Evolutionary conservation across 108 stramenopile species (phyloP), one percentile per base, ranked within the genome.

Genomic region (Skeletonema grethae): DNA sequence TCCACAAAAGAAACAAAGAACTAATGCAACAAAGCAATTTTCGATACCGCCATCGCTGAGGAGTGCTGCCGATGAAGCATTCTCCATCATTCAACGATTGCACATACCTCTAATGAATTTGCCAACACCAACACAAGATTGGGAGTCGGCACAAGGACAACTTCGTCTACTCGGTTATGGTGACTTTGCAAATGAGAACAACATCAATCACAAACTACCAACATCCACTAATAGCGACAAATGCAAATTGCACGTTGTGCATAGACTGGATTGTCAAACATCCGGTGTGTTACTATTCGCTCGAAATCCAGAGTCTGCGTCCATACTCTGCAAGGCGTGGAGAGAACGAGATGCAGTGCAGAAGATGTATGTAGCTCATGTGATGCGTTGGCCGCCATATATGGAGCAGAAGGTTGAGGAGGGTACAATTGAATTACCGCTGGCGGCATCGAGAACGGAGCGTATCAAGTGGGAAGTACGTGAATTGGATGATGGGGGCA

Each of bases 201-300:
- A 28, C 25, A 28, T 28, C 25, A 28, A 25, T 43, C 32, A 25
- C 69, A 67, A 57, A 45, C 32, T 32, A 31, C 18, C 35, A 28
- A 36, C 12, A 43, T 25, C 32, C 4, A 39, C 55, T 67, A 12
- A 0, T 11, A 24, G 18, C 32, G 35, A 35, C 30, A 24, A 34
- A 2, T 29, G 7, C 7, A 56, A 72, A 35, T 36, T 85, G 15
- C 73, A 76, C 57, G 84, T 89, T 41, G 87, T 92, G 9, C 91
- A 92, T 83, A 76, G 91, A 57, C 67, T 92, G 31, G 91, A 92
- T 75, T 88, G 90, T 68, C 86, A 89, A 68, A 92, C 91, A 24
- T 89, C 88, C 0, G 91, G 91, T 32, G 77, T 89, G 36, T 82
- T 92, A 88, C 82, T 89, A 22, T 85, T 92, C 65, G 91, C 88